Evolutionary conservation across 208 protist species (phyloP).

Genomic region (Acanthamoeba royreba): DNA sequence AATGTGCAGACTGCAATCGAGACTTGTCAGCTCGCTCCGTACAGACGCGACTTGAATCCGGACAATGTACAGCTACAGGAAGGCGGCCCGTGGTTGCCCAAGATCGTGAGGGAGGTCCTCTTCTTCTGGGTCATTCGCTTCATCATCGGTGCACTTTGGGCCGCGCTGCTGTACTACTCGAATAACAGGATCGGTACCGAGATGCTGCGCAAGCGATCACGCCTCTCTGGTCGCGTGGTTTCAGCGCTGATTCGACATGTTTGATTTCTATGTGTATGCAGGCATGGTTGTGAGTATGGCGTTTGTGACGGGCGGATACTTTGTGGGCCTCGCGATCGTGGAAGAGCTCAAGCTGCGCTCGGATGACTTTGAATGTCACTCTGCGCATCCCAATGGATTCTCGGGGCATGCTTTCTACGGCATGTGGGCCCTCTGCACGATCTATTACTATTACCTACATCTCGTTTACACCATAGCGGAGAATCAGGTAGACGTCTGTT

Average conservation of each 20-base stretch:
- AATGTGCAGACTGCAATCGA: neutral
- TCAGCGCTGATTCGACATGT: neutral
- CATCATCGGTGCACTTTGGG: neutral
- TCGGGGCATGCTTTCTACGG: neutral
- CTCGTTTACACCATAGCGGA: neutral
- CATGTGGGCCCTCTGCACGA: neutral
- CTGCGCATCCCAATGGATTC: neutral
- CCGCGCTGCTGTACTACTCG: neutral
- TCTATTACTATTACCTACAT: neutral
- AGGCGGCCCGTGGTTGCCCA: neutral
- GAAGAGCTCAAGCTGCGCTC: neutral
- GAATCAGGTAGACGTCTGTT: neutral
- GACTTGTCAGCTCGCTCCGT: neutral
- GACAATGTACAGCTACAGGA: neutral
- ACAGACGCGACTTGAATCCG: neutral
- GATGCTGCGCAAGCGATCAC: neutral
- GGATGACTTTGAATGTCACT: neutral
- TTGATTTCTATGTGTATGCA: neutral
- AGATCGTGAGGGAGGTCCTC: neutral
- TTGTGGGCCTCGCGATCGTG: neutral
- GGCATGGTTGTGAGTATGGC: neutral
- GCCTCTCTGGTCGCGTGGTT: neutral
- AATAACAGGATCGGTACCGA: neutral
- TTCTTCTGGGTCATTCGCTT: constrained; percentile 17
- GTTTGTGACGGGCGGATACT: neutral